Evolutionary conservation across 805 yeast genomes (phyloP).

Genomic region (Cyberlindnera mississippiensis): DNA sequence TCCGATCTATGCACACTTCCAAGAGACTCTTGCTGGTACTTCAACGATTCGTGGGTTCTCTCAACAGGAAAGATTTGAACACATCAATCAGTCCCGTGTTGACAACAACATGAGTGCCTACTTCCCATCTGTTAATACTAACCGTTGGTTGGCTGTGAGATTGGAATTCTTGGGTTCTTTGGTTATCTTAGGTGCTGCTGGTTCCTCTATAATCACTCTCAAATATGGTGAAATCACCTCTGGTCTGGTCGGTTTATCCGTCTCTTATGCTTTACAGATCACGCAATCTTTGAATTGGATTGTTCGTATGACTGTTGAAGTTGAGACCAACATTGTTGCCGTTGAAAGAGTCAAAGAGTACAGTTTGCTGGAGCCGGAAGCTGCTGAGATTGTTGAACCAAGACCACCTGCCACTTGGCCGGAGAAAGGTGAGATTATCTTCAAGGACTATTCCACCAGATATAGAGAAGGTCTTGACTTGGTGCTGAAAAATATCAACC

Average conservation of each 20-base stretch:
- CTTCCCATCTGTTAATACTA: constrained; percentile 88
- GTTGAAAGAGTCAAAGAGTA: constrained; percentile 94
- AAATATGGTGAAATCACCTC: constrained; percentile 73
- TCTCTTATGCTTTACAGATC: constrained; percentile 87
- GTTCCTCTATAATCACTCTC: constrained; percentile 57
- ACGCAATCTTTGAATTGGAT: constrained; percentile 96
- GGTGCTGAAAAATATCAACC: constrained; percentile 63
- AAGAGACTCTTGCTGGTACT: constrained; percentile 74
- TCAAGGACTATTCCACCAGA: constrained; percentile 73
- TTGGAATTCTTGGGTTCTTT: constrained; percentile 87
- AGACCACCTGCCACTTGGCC: constrained; percentile 82
- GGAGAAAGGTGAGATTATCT: constrained; percentile 56
- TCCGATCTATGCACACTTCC: constrained; percentile 81
- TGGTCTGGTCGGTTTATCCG: constrained; percentile 91
- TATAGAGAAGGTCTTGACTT: constrained; percentile 80
- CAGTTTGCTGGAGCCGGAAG: constrained; percentile 76
- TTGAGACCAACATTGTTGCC: constrained; percentile 94
- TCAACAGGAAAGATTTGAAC: constrained; percentile 59
- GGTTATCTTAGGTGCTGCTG: constrained; percentile 83
- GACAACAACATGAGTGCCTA: constrained; percentile 89
- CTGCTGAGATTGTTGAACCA: constrained; percentile 62
- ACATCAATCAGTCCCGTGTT: constrained; percentile 62
- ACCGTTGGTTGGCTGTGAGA: constrained; percentile 96
- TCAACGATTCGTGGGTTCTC: constrained; percentile 71
- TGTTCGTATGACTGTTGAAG: constrained; percentile 98